Percentiles rank a stretch among this genome's conserved stretches.
These are phyloP conservation scores for Sporobolomyces roseus DNA, from an alignment of 768 basidiomycete species.

Conservation along the genomic window DNA sequence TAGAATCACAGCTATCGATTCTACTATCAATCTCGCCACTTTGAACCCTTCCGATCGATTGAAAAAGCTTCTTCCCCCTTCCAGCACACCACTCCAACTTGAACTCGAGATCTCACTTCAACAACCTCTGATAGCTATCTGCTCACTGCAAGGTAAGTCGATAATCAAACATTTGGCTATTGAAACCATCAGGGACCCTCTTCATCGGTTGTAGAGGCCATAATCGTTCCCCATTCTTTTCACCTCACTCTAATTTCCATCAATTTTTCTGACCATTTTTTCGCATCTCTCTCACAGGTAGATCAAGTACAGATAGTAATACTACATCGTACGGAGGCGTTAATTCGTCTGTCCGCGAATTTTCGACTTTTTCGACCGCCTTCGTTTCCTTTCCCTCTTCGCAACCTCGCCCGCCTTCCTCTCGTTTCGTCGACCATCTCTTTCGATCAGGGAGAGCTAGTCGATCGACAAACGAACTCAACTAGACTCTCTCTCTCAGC, in stretches of 20 bases:
- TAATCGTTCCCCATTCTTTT: too few relatives aligned
- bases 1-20: too few relatives aligned
- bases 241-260: background rate
- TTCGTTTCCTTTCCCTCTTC: background rate
- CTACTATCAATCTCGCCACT: too few relatives aligned
- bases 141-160: too few relatives aligned
- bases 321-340: slow-evolving; percentile 13
- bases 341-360: slow-evolving; percentile 11
- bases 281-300: background rate
- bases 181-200: too few relatives aligned
- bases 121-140: too few relatives aligned
- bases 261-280: background rate
- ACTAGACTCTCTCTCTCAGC: background rate
- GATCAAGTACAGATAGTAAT: too few relatives aligned
- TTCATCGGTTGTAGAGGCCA: too few relatives aligned
- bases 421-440: background rate
- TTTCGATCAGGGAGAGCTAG: too few relatives aligned
- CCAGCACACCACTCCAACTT: too few relatives aligned
- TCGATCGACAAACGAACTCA: background rate
- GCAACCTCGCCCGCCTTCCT: background rate
- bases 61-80: background rate
- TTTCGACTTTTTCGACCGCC: background rate
- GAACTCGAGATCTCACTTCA: too few relatives aligned
- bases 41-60: background rate
- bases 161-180: too few relatives aligned